These are phyloP conservation scores for Porphyrellus sp. DNA, from an alignment of 1,284 basidiomycete genomes.

Conservation along the genomic window DNA sequence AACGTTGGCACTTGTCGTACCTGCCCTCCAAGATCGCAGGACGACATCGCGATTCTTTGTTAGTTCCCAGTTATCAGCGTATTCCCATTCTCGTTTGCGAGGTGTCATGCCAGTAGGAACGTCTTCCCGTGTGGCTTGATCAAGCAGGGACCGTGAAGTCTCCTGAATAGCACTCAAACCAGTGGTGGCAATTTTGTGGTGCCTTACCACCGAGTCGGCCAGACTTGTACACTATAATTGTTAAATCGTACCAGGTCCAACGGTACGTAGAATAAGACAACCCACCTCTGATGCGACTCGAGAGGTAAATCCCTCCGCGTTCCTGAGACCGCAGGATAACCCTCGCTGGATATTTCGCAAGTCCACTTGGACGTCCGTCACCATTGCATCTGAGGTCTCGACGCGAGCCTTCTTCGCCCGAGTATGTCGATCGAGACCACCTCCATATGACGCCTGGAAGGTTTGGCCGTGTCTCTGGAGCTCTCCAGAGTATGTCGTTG, in stretches of 20 bases:
- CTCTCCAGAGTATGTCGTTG: slow-evolving; percentile 51
- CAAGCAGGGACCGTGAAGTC: slow-evolving; percentile 49
- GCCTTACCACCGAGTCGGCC: slow-evolving; percentile 39
- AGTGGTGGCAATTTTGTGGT: slow-evolving; percentile 39
- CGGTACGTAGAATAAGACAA: slow-evolving; percentile 1
- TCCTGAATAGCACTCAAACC: slow-evolving; percentile 50
- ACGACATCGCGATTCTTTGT: slow-evolving; percentile 60
- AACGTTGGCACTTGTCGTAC: slow-evolving; percentile 21
- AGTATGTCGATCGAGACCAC: slow-evolving; percentile 56
- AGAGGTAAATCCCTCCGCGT: slow-evolving; percentile 46
- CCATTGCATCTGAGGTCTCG: slow-evolving; percentile 53
- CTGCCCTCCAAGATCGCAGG: slow-evolving; percentile 48
- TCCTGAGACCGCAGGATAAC: slow-evolving; percentile 49
- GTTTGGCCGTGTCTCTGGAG: slow-evolving; percentile 49
- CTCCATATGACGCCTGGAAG: slow-evolving; percentile 43
- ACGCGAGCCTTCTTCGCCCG: slow-evolving; percentile 65
- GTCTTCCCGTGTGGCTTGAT: slow-evolving; percentile 61
- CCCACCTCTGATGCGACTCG: slow-evolving; percentile 51
- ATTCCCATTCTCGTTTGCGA: slow-evolving; percentile 65
- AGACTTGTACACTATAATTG: slow-evolving; percentile 40
- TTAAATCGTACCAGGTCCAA: slow-evolving; percentile 1
- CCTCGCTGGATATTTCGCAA: slow-evolving; percentile 49
- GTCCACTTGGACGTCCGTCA: slow-evolving; percentile 49
- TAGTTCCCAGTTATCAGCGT: slow-evolving; percentile 64
- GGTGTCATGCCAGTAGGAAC: slow-evolving; percentile 67